These are phyloP conservation scores for Trichomonascus vanleenenianus DNA, from an alignment of 805 yeast genomes.

Conservation along the genomic window DNA sequence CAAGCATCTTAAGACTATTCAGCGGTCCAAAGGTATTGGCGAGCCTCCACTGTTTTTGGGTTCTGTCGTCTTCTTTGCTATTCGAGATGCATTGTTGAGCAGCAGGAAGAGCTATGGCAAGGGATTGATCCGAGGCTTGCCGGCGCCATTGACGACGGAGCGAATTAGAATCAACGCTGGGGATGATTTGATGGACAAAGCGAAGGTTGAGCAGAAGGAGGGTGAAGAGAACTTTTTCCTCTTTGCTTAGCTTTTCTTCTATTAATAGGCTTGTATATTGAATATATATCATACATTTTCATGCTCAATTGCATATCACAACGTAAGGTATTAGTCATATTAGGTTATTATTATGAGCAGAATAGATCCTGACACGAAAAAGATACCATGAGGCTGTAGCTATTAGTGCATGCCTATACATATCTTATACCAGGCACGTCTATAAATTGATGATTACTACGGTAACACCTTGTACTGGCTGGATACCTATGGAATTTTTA, in stretches of 20 bases:
- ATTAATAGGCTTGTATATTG: too few relatives aligned
- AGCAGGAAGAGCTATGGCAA: conserved; percentile 31
- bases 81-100: conserved; percentile 35
- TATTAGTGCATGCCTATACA: too few relatives aligned
- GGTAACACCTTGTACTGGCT: too few relatives aligned
- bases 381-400: too few relatives aligned
- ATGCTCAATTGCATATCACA: too few relatives aligned
- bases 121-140: conserved; percentile 13
- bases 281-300: too few relatives aligned
- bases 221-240: conserved; percentile 31
- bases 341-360: too few relatives aligned
- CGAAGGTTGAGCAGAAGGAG: conserved; percentile 29
- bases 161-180: conserved; percentile 35
- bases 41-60: conserved; percentile 46
- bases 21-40: conserved; percentile 41
- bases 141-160: conserved; percentile 38
- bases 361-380: too few relatives aligned
- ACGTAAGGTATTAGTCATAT: too few relatives aligned
- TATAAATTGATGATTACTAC: too few relatives aligned
- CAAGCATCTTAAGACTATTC: conserved; percentile 37
- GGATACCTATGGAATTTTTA: too few relatives aligned
- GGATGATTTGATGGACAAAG: conserved; percentile 28
- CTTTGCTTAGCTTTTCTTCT: conserved; percentile 30
- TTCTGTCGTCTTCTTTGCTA: conserved; percentile 35
- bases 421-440: too few relatives aligned